A percentile compares a stretch with the other conserved stretches of the same genome.
Conservation (phyloP, 306 rosid species). For the Parietaria judaica region DNA sequence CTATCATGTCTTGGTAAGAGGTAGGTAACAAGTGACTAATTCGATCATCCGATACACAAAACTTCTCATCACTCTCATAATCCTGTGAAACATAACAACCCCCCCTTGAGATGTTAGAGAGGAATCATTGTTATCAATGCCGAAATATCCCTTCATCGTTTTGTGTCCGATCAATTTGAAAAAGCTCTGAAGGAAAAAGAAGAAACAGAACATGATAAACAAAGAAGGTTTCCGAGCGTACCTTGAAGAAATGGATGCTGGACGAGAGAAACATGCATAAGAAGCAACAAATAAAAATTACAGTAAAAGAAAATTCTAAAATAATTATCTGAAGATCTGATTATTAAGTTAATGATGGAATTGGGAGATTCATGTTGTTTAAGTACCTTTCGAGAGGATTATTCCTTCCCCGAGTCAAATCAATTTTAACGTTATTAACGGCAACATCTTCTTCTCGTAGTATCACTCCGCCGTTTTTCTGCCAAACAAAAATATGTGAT, state of each 20-base stretch:
- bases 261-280: constrained; percentile 36
- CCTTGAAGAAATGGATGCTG: constrained; percentile 92
- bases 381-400: constrained; percentile 83
- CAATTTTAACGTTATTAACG: constrained; percentile 73
- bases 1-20: constrained; percentile 78
- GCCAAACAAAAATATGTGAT: constrained; percentile 16
- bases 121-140: neutral
- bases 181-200: neutral
- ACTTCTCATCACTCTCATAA: constrained; percentile 75
- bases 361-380: constrained; percentile 4
- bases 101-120: neutral
- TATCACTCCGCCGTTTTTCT: constrained; percentile 75
- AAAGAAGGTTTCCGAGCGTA: constrained; percentile 20
- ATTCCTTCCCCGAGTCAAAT: constrained; percentile 83
- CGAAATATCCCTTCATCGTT: neutral
- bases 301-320: constrained; percentile 1
- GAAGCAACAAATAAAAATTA: constrained; percentile 10
- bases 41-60: constrained; percentile 53
- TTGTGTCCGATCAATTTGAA: neutral
- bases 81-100: constrained; percentile 44
- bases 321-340: constrained; percentile 4
- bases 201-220: too few species aligned
- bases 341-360: constrained; percentile 3
- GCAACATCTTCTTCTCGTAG: constrained; percentile 78
- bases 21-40: constrained; percentile 92